Percentiles rank a stretch among this genome's conserved stretches.
These are phyloP conservation scores for Fraxinus ornus DNA, from an alignment of 305 asterid genomes.

Conservation along the genomic window DNA sequence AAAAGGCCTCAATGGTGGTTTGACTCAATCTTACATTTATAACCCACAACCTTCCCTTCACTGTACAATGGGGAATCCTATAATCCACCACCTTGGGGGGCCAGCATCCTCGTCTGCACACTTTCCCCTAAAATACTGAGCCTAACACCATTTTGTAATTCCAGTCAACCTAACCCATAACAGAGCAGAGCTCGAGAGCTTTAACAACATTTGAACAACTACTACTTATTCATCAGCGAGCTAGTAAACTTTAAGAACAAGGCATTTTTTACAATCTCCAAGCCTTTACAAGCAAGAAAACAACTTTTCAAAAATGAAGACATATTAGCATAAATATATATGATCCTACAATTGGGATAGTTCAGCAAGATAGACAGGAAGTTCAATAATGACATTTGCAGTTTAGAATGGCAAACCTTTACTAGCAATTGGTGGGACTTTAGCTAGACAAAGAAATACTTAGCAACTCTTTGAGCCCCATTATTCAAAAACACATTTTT, in stretches of 20 bases:
- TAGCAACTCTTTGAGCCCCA: too few relatives aligned
- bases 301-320: neutral
- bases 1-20: neutral
- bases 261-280: neutral
- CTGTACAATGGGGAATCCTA: neutral
- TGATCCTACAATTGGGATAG: neutral
- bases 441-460: neutral
- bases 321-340: neutral
- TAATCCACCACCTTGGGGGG: neutral
- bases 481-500: too few relatives aligned
- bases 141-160: neutral
- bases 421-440: neutral
- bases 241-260: neutral
- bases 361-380: neutral
- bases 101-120: neutral
- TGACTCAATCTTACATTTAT: neutral
- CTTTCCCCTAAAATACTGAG: neutral
- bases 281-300: neutral
- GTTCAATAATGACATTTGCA: neutral
- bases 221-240: neutral
- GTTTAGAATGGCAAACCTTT: neutral
- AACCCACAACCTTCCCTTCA: neutral
- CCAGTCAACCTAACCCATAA: neutral
- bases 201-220: neutral
- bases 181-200: neutral